These are phyloP conservation scores for Recurvomyces mirabilis DNA, from an alignment of 495 filamentous ascomycete genomes.

Conservation along the genomic window DNA sequence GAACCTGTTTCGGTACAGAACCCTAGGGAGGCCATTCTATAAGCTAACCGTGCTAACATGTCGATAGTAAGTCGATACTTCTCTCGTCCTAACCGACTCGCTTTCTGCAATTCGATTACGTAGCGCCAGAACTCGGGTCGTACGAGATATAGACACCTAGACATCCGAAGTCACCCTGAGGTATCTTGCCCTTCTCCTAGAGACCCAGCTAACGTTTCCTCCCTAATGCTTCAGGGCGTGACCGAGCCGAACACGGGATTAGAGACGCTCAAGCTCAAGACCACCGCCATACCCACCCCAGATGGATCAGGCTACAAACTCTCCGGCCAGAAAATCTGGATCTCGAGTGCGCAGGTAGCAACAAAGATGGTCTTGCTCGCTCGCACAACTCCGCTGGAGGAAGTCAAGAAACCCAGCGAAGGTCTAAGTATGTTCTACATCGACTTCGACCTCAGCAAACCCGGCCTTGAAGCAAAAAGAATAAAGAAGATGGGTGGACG, in stretches of 20 bases:
- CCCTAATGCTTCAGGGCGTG: no score
- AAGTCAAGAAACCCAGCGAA: conserved; percentile 53
- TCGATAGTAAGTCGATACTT: no score
- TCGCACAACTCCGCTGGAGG: conserved; percentile 55
- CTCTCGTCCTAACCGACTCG: no score
- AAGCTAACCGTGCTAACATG: no score
- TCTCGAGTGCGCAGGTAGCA: conserved; percentile 67
- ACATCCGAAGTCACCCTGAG: no score
- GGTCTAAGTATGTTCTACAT: conserved; percentile 70
- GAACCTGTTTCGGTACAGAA: conserved; percentile 68
- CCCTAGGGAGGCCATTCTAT: no score
- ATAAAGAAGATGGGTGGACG: conserved; percentile 77
- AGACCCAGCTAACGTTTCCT: no score
- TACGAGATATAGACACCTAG: no score
- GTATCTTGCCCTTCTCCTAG: no score
- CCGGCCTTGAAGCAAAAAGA: conserved; percentile 50
- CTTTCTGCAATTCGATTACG: no score
- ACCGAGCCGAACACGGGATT: conserved; percentile 61
- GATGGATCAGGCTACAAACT: conserved; percentile 47
- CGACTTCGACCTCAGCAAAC: conserved; percentile 46
- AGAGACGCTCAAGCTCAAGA: conserved; percentile 59
- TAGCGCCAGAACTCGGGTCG: no score
- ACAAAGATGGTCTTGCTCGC: conserved; percentile 68
- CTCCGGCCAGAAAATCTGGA: conserved; percentile 71
- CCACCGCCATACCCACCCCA: conserved; percentile 36